These are phyloP conservation scores for Yamadazyma akitaensis DNA, from an alignment of 805 yeast genomes.

Conservation along the genomic window DNA sequence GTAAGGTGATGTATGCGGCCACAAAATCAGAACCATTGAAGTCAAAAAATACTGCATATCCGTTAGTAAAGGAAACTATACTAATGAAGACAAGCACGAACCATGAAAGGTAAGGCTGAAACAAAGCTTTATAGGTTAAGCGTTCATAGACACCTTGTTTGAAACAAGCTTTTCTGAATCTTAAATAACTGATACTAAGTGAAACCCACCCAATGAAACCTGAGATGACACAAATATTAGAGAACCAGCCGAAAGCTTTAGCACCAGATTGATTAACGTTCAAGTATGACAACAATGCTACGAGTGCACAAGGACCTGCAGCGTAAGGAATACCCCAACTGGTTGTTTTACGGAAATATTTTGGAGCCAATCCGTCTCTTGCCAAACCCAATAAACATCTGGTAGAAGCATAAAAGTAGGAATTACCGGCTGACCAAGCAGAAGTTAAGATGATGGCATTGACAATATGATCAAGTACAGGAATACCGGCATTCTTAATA, in stretches of 20 bases:
- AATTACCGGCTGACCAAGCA: slow-evolving; percentile 64
- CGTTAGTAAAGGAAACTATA: slow-evolving; percentile 28
- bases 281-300: slow-evolving; percentile 26
- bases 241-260: slow-evolving; percentile 67
- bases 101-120: slow-evolving; percentile 32
- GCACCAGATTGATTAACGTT: slow-evolving; percentile 53
- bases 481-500: slow-evolving; percentile 38
- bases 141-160: slow-evolving; percentile 9
- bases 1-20: slow-evolving; percentile 35
- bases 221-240: slow-evolving; percentile 67
- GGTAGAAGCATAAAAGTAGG: slow-evolving; percentile 25
- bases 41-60: slow-evolving; percentile 31
- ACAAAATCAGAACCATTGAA: slow-evolving; percentile 27
- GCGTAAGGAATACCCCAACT: slow-evolving; percentile 17
- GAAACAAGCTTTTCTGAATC: slow-evolving; percentile 45
- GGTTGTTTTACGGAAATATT: slow-evolving; percentile 14
- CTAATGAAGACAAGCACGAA: slow-evolving; percentile 22
- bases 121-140: slow-evolving; percentile 25
- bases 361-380: slow-evolving; percentile 19
- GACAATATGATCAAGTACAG: slow-evolving; percentile 62
- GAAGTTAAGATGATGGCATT: slow-evolving; percentile 73
- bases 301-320: slow-evolving; percentile 20
- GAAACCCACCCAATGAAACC: slow-evolving; percentile 60
- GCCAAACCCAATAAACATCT: slow-evolving; percentile 25
- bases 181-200: slow-evolving; percentile 55